Evolutionary conservation across 1,284 basidiomycete genomes (phyloP), one percentile per base, ranked within the genome.

Genomic region (Mrakiaceae sp.): DNA sequence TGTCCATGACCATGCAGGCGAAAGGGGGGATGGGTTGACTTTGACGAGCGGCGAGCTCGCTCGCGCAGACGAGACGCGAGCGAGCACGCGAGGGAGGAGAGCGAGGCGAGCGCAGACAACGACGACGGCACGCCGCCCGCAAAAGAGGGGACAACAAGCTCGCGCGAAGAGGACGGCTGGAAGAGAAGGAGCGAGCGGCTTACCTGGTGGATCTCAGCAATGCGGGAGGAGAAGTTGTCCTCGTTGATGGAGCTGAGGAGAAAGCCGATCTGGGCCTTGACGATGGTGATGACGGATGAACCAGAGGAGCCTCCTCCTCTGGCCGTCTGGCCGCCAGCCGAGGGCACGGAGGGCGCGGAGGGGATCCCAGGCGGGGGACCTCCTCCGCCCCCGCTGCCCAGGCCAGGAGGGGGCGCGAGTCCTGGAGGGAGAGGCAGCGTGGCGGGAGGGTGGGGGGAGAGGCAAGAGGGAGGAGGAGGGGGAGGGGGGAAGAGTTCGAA

Each of bases 211-310:
- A 96, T 94, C 80, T 96, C 92, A 66, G 84, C 79, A 74, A 91
- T 86, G 75, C 94, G 90, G 74, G 88, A 84, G 74, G 90, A 88
- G 74, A 91, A 96, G 77, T 92, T 92, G 71, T 95, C 93, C 78
- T 96, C 93, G 66, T 88, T 91, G 66, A 96, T 83, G 40, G 90
- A 95, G 27, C 89, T 91, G 69, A 97, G 82, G 67, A 95, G 82
- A 77, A 96, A 96, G 70, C 92, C 90, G 74, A 96, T 94, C 70
- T 81, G 80, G 27, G 80, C 79, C 68, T 78, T 77, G 58, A 79
- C 78, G 60, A 80, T 79, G 44, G 75, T 74, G 12, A 77, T 73
- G 47, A 77, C 49, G 27, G 63, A 64, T 46, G 63, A 46, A 10
- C 43, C 10, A 14, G 44, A 8, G 14, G 7, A 1, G 53, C 47